Evolutionary conservation across 2,329 filamentous ascomycete species (phyloP).

Genomic region (Stromatinia cepivora): DNA sequence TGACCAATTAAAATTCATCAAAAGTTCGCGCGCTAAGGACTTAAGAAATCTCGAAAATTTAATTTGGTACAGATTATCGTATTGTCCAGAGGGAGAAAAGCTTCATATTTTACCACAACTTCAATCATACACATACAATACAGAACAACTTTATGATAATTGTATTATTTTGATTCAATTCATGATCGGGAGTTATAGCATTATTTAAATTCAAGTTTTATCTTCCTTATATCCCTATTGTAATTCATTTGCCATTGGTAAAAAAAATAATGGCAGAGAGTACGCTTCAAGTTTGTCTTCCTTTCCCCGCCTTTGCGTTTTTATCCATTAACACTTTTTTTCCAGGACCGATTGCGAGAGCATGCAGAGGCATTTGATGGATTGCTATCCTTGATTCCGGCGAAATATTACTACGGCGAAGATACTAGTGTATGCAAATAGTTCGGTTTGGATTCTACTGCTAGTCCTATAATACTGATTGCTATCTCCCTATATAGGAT

Average conservation of each 20-base stretch:
- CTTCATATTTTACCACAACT: slow-evolving; percentile 6
- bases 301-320: slow-evolving; percentile 31
- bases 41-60: slow-evolving; percentile 22
- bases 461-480: slow-evolving; percentile 26
- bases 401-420: slow-evolving; percentile 69
- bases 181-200: neutral
- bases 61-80: slow-evolving; percentile 16
- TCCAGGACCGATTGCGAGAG: slow-evolving; percentile 54
- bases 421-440: slow-evolving; percentile 62
- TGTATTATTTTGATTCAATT: slow-evolving; percentile 1
- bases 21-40: slow-evolving; percentile 19
- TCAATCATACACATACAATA: neutral
- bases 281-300: slow-evolving; percentile 37
- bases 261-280: slow-evolving; percentile 39
- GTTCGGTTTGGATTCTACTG: slow-evolving; percentile 11
- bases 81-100: slow-evolving; percentile 9
- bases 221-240: neutral
- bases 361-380: slow-evolving; percentile 47
- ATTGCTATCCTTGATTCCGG: slow-evolving; percentile 68
- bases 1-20: slow-evolving; percentile 13
- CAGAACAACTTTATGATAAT: neutral
- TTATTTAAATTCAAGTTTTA: neutral
- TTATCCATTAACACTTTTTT: slow-evolving; percentile 24
- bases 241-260: slow-evolving; percentile 12
- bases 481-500: slow-evolving; percentile 55